Percentiles rank a stretch among this genome's conserved stretches.
These are phyloP conservation scores for Crithidia acanthocephali DNA, from an alignment of 208 protist genomes.

Conservation along the genomic window DNA sequence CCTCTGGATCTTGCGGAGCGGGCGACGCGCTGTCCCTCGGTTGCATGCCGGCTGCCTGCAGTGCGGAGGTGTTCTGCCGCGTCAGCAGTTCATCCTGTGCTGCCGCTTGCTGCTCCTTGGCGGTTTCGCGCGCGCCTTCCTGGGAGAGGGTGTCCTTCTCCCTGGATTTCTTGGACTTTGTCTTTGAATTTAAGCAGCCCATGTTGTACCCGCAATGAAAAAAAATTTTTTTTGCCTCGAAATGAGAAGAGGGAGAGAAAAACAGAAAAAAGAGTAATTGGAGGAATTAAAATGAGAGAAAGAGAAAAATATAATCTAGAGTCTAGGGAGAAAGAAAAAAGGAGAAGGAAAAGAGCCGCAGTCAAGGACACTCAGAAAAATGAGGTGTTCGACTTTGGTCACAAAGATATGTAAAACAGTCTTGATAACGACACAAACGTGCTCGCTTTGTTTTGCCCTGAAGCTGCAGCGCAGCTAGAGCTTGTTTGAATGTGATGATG, in stretches of 20 bases:
- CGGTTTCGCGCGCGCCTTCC: slow-evolving; percentile 15
- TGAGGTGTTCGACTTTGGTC: too few species aligned
- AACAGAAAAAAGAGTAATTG: neutral
- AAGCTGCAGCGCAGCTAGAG: too few species aligned
- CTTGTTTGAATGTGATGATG: too few species aligned
- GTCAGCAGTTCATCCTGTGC: slow-evolving; percentile 13
- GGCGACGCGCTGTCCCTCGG: neutral
- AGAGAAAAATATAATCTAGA: neutral
- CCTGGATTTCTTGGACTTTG: slow-evolving; percentile 4
- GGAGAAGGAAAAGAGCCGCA: neutral
- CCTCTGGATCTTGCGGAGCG: neutral
- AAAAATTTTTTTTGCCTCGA: too few species aligned
- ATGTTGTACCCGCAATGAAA: neutral
- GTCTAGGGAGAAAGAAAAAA: neutral
- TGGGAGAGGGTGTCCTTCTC: slow-evolving; percentile 8
- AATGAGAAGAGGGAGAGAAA: too few species aligned
- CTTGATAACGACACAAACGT: too few species aligned
- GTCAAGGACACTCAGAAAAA: neutral
- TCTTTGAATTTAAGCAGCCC: slow-evolving; percentile 27
- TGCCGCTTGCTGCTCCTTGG: slow-evolving; percentile 13
- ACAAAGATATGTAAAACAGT: too few species aligned
- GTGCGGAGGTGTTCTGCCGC: slow-evolving; percentile 10
- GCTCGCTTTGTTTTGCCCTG: too few species aligned
- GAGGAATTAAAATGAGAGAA: neutral
- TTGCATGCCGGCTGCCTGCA: slow-evolving; percentile 10